These are phyloP conservation scores for Phoma herbarum DNA, from an alignment of 2,329 filamentous ascomycete genomes.

Conservation along the genomic window DNA sequence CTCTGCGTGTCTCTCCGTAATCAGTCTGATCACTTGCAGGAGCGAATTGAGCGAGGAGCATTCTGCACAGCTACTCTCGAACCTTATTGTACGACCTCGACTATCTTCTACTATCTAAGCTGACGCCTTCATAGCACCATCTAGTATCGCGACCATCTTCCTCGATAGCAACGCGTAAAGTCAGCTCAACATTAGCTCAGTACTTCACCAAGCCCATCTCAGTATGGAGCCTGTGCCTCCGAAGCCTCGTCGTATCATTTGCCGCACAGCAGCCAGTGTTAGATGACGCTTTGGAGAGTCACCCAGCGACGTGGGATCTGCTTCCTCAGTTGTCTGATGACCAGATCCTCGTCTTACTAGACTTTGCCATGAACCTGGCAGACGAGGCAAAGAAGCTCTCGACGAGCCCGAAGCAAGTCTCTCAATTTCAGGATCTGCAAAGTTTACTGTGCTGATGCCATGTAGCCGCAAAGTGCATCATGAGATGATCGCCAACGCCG, in stretches of 20 bases:
- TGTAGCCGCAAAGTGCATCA: conserved; percentile 58
- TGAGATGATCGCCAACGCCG: conserved; percentile 61
- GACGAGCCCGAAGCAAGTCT: conserved; percentile 59
- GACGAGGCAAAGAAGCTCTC: conserved; percentile 76
- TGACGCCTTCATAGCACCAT: conserved; percentile 33
- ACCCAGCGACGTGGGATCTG: conserved; percentile 56
- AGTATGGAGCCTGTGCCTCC: conserved; percentile 72
- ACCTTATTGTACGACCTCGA: conserved; percentile 42
- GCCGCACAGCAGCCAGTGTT: conserved; percentile 57
- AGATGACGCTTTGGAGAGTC: conserved; percentile 58
- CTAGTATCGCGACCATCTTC: conserved; percentile 52
- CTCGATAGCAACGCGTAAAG: conserved; percentile 73
- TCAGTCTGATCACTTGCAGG: conserved; percentile 27
- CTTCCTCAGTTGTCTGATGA: conserved; percentile 58
- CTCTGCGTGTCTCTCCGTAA: neutral
- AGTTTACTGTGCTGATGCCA: conserved; percentile 7
- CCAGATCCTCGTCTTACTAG: conserved; percentile 67
- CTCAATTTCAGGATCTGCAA: neutral
- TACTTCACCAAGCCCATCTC: conserved; percentile 77
- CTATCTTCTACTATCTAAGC: neutral
- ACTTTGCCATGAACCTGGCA: conserved; percentile 70
- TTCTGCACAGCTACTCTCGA: conserved; percentile 48
- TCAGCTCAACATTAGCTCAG: conserved; percentile 78
- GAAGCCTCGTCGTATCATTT: conserved; percentile 69
- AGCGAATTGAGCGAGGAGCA: conserved; percentile 45